Evolutionary conservation across 2,329 filamentous ascomycete species (phyloP), one percentile per base, ranked within the genome.

Genomic region (Diaporthe citri): DNA sequence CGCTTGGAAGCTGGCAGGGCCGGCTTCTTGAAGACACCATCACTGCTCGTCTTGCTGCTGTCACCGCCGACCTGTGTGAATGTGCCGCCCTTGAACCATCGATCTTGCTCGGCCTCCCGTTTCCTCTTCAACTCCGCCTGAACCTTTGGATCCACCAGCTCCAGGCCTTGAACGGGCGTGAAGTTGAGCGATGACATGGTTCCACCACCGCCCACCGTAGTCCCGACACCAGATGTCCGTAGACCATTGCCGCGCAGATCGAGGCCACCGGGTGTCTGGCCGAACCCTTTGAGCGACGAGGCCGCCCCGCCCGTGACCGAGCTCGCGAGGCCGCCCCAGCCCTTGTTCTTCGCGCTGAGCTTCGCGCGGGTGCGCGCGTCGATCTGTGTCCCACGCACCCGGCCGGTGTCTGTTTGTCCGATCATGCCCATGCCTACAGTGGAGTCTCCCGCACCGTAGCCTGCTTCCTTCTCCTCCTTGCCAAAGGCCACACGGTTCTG

Each of bases 401-500:
- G 92, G n/a, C 97, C 97, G 77, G 96, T 95, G 82, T 96, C 94
- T 77, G 92, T 88, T 80, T 95, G 93, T 0, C 97, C 97, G 77
- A 99, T 96, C 97, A 98, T 98, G 73, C 97, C 97, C 83, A 99
- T 87, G 39, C 97, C 97, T 76, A 93, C 92, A 0, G 96, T 97
- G 73, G 91, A 91, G 79, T 98, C 95, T 69, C 95, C 95, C 0
- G 91, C 92, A 48, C 95, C 96, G 82, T 97, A 98, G 43, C 96
- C 96, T 1, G 97, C 93, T 84, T 99, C 97, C 80, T 92, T 93
- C 84, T 99, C 97, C 83, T 98, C 96, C 82, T 97, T 97, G 75
- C 96, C 96, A 81, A 99, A 99, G 0, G 93, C 95, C 90, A 99
- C 93, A 72, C 97, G 91, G 85, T 99, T 99, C 85, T 98, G 97